Evolutionary conservation across 768 basidiomycete genomes (phyloP).

Genomic region (Boletus tomentosulus): DNA sequence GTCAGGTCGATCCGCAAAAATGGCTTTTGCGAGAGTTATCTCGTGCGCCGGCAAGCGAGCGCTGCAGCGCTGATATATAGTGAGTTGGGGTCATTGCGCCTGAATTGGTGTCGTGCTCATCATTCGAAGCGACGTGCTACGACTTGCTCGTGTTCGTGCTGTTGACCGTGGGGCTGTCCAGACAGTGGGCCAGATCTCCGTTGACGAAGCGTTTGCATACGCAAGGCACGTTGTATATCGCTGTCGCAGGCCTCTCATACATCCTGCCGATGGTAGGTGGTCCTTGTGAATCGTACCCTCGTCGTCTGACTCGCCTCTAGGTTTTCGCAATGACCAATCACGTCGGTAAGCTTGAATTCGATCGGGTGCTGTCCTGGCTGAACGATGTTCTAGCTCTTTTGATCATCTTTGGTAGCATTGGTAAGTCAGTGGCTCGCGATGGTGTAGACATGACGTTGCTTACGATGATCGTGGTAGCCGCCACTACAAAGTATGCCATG

Average conservation of each 20-base stretch:
- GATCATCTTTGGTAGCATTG: neutral
- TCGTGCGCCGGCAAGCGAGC: neutral
- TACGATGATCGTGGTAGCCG: constrained; percentile 2
- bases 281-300: neutral
- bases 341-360: constrained; percentile 2
- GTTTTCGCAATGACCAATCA: neutral
- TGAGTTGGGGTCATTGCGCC: neutral
- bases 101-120: too few relatives aligned
- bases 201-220: constrained; percentile 12
- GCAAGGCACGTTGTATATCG: constrained; percentile 19
- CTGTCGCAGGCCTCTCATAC: constrained; percentile 9
- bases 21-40: neutral
- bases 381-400: neutral
- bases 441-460: neutral
- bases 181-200: constrained; percentile 4
- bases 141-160: constrained; percentile 20
- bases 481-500: constrained; percentile 5
- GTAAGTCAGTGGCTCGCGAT: constrained; percentile 1
- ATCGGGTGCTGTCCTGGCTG: neutral
- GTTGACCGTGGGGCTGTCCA: constrained; percentile 14
- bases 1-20: neutral
- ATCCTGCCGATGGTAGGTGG: constrained; percentile 9
- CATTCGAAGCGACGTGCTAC: constrained; percentile 9
- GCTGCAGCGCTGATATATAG: constrained; percentile 10
- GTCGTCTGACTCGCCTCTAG: neutral